Evolutionary conservation across 768 basidiomycete genomes (phyloP).

Genomic region (Mrakia blollopis): DNA sequence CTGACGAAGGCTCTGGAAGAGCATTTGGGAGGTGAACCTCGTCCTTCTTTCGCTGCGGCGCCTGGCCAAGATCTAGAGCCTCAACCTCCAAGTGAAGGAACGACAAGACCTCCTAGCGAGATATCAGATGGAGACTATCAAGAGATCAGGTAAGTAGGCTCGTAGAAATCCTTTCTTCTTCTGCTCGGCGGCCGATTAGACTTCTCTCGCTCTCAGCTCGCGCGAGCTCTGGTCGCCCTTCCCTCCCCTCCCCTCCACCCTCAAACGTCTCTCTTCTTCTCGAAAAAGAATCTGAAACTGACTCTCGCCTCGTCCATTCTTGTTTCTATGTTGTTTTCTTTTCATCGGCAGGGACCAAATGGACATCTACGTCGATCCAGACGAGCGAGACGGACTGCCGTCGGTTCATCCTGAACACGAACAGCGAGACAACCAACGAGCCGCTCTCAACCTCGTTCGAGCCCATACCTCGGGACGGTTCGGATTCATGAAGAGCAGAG

Average conservation of each 20-base stretch:
- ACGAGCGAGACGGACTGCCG: constrained; percentile 63
- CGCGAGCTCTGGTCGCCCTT: neutral
- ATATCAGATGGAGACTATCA: constrained; percentile 93
- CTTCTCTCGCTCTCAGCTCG: neutral
- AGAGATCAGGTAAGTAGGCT: constrained; percentile 57
- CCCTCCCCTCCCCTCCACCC: neutral
- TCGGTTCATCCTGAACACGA: constrained; percentile 43
- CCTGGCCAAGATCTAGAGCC: constrained; percentile 22
- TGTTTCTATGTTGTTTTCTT: neutral
- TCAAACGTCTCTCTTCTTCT: no score
- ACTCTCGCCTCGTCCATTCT: neutral
- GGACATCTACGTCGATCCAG: constrained; percentile 55
- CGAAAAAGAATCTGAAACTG: neutral
- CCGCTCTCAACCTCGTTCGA: constrained; percentile 42
- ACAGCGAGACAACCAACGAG: constrained; percentile 38
- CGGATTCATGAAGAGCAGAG: constrained; percentile 39
- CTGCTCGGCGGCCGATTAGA: no score
- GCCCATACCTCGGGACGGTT: constrained; percentile 42
- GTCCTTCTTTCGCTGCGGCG: neutral
- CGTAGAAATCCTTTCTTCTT: no score
- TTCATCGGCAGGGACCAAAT: constrained; percentile 54
- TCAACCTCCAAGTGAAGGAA: constrained; percentile 96
- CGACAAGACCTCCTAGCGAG: constrained; percentile 87
- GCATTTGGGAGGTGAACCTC: constrained; percentile 4
- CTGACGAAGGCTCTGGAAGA: constrained; percentile 25